A percentile compares a stretch with the other conserved stretches of the same genome.
Evolutionary conservation across 306 rosid species (phyloP).

Genomic region (Gleditsia sinensis): DNA sequence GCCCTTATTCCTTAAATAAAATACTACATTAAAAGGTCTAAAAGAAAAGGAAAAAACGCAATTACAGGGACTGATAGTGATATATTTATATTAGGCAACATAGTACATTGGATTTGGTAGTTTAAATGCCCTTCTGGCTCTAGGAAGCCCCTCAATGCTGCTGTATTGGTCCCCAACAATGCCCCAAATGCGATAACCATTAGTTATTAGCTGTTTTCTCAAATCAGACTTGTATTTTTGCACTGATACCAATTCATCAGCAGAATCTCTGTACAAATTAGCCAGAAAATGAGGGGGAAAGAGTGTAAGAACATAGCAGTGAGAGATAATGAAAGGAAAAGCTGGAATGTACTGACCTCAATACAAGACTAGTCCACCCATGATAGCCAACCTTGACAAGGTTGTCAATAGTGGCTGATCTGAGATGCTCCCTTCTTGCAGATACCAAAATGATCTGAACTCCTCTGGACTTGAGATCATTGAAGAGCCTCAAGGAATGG

Average conservation of each 20-base stretch:
- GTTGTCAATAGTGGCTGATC: constrained; percentile 67
- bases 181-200: constrained; percentile 52
- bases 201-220: constrained; percentile 33
- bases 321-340: not conserved
- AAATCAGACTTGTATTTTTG: constrained; percentile 46
- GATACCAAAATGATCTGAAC: constrained; percentile 63
- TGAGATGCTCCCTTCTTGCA: constrained; percentile 61
- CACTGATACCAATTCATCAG: constrained; percentile 41
- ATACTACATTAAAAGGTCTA: not conserved
- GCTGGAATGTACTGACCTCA: constrained; percentile 40
- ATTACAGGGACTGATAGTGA: not conserved
- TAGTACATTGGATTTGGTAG: constrained; percentile 57
- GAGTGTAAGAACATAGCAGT: not conserved
- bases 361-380: constrained; percentile 61
- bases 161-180: constrained; percentile 48
- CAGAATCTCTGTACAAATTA: constrained; percentile 26
- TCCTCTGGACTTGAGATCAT: constrained; percentile 57
- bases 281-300: not conserved
- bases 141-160: constrained; percentile 52
- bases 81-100: constrained; percentile 42
- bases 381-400: constrained; percentile 61
- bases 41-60: not conserved
- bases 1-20: not conserved
- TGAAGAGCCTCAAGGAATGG: constrained; percentile 55
- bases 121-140: constrained; percentile 44